phyloP scores from a whole-genome alignment of 2,329 filamentous ascomycete species.

The Phyllosticta capitalensis region DNA sequence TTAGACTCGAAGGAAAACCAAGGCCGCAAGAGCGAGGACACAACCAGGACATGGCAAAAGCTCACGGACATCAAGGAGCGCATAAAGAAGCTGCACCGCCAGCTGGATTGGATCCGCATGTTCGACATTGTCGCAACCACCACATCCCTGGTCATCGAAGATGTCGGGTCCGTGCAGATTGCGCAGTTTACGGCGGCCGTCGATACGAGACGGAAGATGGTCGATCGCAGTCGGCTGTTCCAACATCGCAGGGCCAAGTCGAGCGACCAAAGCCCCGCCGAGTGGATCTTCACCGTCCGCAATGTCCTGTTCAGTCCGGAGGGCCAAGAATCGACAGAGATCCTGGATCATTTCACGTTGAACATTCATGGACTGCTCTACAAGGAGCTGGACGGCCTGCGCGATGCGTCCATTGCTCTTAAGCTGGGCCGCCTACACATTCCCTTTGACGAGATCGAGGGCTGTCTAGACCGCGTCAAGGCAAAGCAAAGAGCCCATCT shows the following conservation, averaged over 20 bases:
- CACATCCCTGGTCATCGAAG: slow-evolving; percentile 64
- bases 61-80: slow-evolving; percentile 72
- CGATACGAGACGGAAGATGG: slow-evolving; percentile 83
- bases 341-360: slow-evolving; percentile 77
- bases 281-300: slow-evolving; percentile 83
- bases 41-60: slow-evolving; percentile 70
- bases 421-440: slow-evolving; percentile 87
- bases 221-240: slow-evolving; percentile 82
- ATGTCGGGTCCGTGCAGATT: slow-evolving; percentile 76
- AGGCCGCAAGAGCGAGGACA: slow-evolving; percentile 26
- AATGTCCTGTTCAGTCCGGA: slow-evolving; percentile 85
- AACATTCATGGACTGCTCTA: slow-evolving; percentile 90
- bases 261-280: slow-evolving; percentile 65
- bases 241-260: slow-evolving; percentile 46
- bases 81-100: slow-evolving; percentile 76
- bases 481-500: slow-evolving; percentile 26
- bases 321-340: slow-evolving; percentile 72
- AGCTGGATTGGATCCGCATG: slow-evolving; percentile 80
- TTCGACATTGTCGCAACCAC: slow-evolving; percentile 82
- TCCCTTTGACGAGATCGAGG: slow-evolving; percentile 75
- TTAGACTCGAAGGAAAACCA: background rate
- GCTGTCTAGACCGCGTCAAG: slow-evolving; percentile 50
- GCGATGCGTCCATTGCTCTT: slow-evolving; percentile 80
- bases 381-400: slow-evolving; percentile 72
- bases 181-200: slow-evolving; percentile 79